Base-by-base conservation (phyloP, 306 rosid genomes). In the Quercus agrifolia region DNA sequence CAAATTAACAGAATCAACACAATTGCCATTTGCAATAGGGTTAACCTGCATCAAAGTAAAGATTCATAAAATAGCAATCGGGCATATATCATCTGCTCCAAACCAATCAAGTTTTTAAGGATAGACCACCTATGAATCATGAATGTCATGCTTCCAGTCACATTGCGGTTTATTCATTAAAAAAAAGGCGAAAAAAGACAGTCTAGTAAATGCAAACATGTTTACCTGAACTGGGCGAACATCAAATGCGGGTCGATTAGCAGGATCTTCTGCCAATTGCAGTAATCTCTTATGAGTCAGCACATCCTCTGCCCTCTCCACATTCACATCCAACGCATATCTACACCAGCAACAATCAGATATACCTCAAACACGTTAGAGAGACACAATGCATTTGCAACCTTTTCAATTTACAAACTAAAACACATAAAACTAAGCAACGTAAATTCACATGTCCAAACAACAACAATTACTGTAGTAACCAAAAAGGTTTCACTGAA, bases 281-380 rank as follows among this genome's bases (percentile, higher is more conserved):
- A 96, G 93, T 80, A 96, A 82, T 79, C 89, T 90, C 87, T 93
- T 88, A 57, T 96, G 99, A 9, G 89, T 85, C 70, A 96, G 91
- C 71, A 96, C 99, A 83, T 96, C 99, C 81, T 91, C 99, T 9
- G 99, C 99, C 83, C 99, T 90, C 85, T 96, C 99, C 76, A 91
- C 99, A 73, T 96, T 96, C 77, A 96, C 99, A 86, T 96, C 99
- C 93, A 93, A 85, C 6, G 98, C 99, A 52, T 96, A 93, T 83
- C 98, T 96, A 76, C 80, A 85, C 19, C 80, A 77, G 80, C 20
- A 85, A 83, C 77, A 88, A 84, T 78, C 85, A 85, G 27, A 68
- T 81, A 80, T 81, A 80, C 85, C 72, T 80, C 79, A 62, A 80
- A 85, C 80, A 66, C 19, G 79, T 78, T 77, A 83, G 3, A 78